Conservation (phyloP, 2,329 filamentous ascomycete species). For the Leptodontidium sp. region DNA sequence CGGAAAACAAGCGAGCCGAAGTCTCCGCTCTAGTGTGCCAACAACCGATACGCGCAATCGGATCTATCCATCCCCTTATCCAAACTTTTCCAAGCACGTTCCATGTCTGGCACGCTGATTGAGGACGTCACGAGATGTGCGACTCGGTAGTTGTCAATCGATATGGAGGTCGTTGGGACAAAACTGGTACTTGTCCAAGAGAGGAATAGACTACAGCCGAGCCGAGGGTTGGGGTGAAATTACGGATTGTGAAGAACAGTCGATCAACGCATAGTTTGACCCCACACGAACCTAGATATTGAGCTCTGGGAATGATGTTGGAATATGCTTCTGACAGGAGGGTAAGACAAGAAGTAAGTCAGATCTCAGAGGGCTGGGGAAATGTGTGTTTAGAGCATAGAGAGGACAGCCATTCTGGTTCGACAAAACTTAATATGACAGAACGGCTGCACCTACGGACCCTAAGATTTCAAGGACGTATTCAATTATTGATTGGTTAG, state of each 20-base stretch:
- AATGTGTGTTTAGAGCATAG: too few relatives aligned
- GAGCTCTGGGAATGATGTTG: background rate
- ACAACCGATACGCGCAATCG: background rate
- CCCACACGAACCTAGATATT: background rate
- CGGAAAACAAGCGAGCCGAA: constrained; percentile 10
- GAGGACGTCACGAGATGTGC: background rate
- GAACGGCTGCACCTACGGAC: too few relatives aligned
- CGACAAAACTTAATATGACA: too few relatives aligned
- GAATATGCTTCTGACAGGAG: constrained; percentile 3
- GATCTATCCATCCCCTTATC: background rate
- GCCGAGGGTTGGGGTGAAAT: constrained; percentile 3
- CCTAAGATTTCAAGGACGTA: too few relatives aligned
- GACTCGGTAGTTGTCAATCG: background rate
- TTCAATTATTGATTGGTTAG: too few relatives aligned
- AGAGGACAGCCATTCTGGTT: too few relatives aligned
- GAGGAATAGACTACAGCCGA: background rate
- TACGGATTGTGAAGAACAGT: background rate
- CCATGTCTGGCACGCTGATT: background rate
- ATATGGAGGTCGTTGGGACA: background rate
- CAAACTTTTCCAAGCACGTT: background rate
- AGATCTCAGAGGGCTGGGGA: background rate
- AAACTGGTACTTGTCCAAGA: background rate
- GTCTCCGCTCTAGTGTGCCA: background rate
- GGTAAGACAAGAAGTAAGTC: background rate
- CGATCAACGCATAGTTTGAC: background rate